These are phyloP conservation scores for Bretziella fagacearum DNA, from an alignment of 2,329 filamentous ascomycete species.

Conservation along the genomic window DNA sequence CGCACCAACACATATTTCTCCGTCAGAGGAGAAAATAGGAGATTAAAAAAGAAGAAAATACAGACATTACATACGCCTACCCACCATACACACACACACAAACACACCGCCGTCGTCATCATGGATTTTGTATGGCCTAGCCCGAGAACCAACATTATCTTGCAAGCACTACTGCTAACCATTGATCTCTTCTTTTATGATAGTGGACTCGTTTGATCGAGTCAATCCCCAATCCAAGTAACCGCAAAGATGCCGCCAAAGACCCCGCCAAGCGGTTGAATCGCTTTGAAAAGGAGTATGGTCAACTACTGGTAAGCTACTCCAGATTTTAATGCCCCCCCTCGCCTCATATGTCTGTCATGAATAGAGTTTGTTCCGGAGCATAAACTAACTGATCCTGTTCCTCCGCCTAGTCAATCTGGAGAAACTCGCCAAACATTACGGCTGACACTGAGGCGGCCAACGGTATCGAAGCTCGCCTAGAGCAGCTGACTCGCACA, in stretches of 20 bases:
- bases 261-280: slow-evolving; percentile 47
- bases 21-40: too few species aligned
- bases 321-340: neutral
- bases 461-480: slow-evolving; percentile 43
- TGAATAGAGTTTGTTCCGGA: neutral
- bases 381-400: neutral
- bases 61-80: too few species aligned
- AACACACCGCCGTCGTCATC: neutral
- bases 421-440: slow-evolving; percentile 45
- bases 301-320: slow-evolving; percentile 37
- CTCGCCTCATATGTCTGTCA: neutral
- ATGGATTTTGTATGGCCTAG: slow-evolving; percentile 10
- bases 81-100: too few species aligned
- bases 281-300: slow-evolving; percentile 51
- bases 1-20: too few species aligned
- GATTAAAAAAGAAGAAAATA: too few species aligned
- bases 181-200: neutral
- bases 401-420: slow-evolving; percentile 24
- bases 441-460: slow-evolving; percentile 42
- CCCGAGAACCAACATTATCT: neutral
- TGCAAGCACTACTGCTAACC: neutral
- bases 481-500: slow-evolving; percentile 50
- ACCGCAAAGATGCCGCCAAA: slow-evolving; percentile 42
- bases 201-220: slow-evolving; percentile 54
- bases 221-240: slow-evolving; percentile 39